Evolutionary conservation across 352 stramenopile genomes (phyloP).

Genomic region (Phytophthora pluvialis): DNA sequence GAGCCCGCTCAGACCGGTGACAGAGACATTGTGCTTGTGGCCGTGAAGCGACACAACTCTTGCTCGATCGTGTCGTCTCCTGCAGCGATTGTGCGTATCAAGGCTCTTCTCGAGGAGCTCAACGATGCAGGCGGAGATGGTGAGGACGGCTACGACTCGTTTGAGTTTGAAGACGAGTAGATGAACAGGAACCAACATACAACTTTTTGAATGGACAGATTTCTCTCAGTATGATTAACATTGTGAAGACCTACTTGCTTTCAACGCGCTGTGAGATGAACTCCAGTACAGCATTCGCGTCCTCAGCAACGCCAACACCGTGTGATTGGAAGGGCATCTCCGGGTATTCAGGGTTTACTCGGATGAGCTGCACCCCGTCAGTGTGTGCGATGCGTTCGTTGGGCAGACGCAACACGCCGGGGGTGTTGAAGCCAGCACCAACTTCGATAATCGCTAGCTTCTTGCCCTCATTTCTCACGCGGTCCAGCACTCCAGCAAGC

Average conservation of each 20-base stretch:
- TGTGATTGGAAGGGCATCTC: conserved; percentile 64
- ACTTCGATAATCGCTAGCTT: conserved; percentile 78
- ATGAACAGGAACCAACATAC: conserved; percentile 6
- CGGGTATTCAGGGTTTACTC: conserved; percentile 59
- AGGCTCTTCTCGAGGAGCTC: conserved; percentile 76
- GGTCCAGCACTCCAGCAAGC: conserved; percentile 36
- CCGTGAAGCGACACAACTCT: conserved; percentile 75
- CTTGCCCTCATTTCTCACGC: conserved; percentile 45
- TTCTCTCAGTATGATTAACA: conserved; percentile 17
- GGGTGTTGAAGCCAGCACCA: conserved; percentile 78
- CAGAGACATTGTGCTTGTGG: conserved; percentile 65
- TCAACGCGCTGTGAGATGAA: conserved; percentile 34
- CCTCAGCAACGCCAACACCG: conserved; percentile 48
- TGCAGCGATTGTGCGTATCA: conserved; percentile 67
- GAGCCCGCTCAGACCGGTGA: conserved; percentile 80
- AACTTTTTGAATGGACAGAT: conserved; percentile 13
- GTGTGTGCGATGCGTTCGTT: conserved; percentile 55
- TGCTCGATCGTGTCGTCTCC: conserved; percentile 75
- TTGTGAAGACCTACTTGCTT: conserved; percentile 4
- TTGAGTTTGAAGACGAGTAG: conserved; percentile 72
- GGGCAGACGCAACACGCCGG: conserved; percentile 58
- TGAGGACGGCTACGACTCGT: conserved; percentile 82
- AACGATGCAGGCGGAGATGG: conserved; percentile 55
- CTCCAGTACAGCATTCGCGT: conserved; percentile 54
- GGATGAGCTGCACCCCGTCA: conserved; percentile 57